These are phyloP conservation scores for Penicillium psychrofluorescens DNA, from an alignment of 495 filamentous ascomycete genomes.

Conservation along the genomic window DNA sequence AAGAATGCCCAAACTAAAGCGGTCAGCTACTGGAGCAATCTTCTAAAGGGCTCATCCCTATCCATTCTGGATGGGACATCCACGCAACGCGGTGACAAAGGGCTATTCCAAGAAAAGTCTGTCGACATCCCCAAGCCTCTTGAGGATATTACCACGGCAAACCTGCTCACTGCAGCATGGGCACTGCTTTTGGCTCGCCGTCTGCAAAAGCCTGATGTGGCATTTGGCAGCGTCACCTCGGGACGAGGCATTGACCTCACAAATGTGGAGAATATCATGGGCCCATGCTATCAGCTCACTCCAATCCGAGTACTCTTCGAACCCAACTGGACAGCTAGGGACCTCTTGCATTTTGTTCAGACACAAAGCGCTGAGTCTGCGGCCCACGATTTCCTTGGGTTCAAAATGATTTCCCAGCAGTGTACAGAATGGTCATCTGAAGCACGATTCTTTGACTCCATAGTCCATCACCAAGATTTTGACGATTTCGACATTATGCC, in stretches of 20 bases:
- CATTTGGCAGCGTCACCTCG: constrained; percentile 53
- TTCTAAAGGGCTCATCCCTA: constrained; percentile 45
- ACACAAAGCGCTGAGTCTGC: constrained; percentile 23
- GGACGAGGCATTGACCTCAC: constrained; percentile 40
- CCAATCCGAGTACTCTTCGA: constrained; percentile 28
- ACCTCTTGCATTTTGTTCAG: constrained; percentile 28
- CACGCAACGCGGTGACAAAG: constrained; percentile 28
- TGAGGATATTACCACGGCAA: constrained; percentile 48
- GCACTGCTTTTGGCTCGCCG: constrained; percentile 49
- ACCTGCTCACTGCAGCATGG: constrained; percentile 56
- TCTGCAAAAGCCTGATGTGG: constrained; percentile 40
- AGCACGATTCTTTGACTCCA: constrained; percentile 15
- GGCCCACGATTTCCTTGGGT: constrained; percentile 22
- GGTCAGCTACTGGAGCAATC: constrained; percentile 41
- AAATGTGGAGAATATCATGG: constrained; percentile 37
- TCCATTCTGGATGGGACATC: constrained; percentile 32
- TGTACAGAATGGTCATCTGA: constrained; percentile 17
- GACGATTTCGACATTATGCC: constrained; percentile 36
- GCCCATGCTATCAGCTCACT: constrained; percentile 34
- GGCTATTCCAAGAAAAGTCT: constrained; percentile 28
- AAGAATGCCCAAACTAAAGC: constrained; percentile 10
- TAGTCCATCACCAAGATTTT: constrained; percentile 32
- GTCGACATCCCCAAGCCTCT: constrained; percentile 33
- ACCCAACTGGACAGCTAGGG: constrained; percentile 22
- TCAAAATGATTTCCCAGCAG: constrained; percentile 19